A percentile compares a stretch with the other conserved stretches of the same genome.
phyloP scores from a whole-genome alignment of 2,329 filamentous ascomycete species.

The Trichoderma breve region DNA sequence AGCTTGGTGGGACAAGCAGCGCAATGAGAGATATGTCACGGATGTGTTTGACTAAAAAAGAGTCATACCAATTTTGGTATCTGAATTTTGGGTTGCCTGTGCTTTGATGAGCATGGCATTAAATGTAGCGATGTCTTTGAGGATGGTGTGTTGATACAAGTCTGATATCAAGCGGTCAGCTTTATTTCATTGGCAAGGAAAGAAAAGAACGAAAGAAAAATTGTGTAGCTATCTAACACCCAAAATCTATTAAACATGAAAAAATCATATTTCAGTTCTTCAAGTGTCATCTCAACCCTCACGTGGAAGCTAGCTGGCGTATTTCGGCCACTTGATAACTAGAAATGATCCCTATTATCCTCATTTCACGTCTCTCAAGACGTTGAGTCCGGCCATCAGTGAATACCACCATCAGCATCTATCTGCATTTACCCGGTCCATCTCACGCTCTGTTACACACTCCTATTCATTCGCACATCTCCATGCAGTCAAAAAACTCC shows the following conservation, averaged over 20 bases:
- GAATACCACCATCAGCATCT: background rate
- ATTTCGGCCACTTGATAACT: background rate
- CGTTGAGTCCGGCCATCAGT: background rate
- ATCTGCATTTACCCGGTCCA: background rate
- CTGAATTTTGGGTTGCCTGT: background rate
- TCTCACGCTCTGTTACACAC: background rate
- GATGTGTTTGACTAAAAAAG: slow-evolving; percentile 57
- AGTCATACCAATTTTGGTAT: background rate
- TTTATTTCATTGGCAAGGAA: background rate
- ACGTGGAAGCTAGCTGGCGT: accelerated
- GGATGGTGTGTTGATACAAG: background rate
- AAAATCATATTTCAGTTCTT: background rate
- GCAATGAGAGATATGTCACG: slow-evolving; percentile 56
- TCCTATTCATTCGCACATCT: background rate
- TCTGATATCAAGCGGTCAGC: background rate
- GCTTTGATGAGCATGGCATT: background rate
- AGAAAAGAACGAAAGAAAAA: background rate
- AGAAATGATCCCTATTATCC: background rate
- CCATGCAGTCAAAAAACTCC: background rate
- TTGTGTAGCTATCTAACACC: background rate
- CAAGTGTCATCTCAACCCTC: background rate
- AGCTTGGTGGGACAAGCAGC: slow-evolving; percentile 48
- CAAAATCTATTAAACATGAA: background rate
- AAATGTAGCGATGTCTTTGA: background rate
- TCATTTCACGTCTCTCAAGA: background rate